These are phyloP conservation scores for Cladophialophora exuberans DNA, from an alignment of 2,329 filamentous ascomycete genomes.

Conservation along the genomic window DNA sequence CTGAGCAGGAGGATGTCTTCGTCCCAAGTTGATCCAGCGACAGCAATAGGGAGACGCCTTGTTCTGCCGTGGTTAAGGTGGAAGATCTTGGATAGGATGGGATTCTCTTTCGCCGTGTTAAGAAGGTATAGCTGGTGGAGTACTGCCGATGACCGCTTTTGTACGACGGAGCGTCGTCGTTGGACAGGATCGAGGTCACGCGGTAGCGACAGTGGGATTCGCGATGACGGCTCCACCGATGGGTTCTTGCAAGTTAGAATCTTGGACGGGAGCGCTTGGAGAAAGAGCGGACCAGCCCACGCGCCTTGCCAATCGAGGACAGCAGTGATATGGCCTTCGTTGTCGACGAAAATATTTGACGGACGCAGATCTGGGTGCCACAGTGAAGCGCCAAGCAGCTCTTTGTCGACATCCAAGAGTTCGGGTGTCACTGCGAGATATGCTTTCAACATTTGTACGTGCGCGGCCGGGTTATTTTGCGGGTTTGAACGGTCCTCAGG, in stretches of 20 bases:
- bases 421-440: background rate
- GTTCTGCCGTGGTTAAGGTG: no score
- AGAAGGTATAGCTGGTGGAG: no score
- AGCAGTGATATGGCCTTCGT: conserved; percentile 37
- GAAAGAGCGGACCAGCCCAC: conserved; percentile 32
- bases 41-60: no score
- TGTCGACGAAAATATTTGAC: background rate
- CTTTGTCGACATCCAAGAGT: background rate
- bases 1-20: no score
- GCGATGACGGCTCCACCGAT: background rate
- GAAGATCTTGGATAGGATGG: no score
- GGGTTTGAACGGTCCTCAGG: background rate
- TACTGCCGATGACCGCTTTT: no score
- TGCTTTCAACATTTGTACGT: background rate
- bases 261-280: conserved; percentile 5
- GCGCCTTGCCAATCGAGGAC: conserved; percentile 49
- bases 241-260: background rate
- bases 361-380: background rate
- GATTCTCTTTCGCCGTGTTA: no score
- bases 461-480: background rate
- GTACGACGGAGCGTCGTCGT: no score
- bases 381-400: background rate
- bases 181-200: no score
- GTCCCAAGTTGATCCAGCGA: no score
- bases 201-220: background rate